Evolutionary conservation across 2,329 filamentous ascomycete genomes (phyloP), one percentile per base, ranked within the genome.

Genomic region (Calonectria pseudoreteaudii): DNA sequence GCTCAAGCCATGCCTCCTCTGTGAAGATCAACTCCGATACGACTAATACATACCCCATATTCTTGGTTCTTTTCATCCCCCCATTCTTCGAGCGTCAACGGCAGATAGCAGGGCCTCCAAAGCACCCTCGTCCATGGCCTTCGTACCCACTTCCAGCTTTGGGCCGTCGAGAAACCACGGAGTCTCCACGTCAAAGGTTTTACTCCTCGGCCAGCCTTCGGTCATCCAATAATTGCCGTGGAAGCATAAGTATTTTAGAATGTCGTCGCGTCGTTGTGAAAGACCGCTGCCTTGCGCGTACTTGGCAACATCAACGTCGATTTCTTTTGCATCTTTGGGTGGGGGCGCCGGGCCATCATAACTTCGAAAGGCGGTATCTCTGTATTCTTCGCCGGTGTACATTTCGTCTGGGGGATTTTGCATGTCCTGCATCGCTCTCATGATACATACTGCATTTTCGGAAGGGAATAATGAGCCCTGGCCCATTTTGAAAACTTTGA

Each of bases 401-500:
- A 36, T 2, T 8, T 58, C 52, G 4, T 58, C 52, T 23, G 36
- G 30, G 18, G 18, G 18, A 5, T 6, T 7, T 58, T n/a, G 30
- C 3, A 13, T 58, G n/a, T n/a, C 8, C 30, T 31, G 20, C 23
- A 58, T 47, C 4, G 44, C 44, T 4, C 13, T 2, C 10, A 36
- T 18, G 13, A 31, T 31, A 16, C 30, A 23, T 20, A 23, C 30
- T 8, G 20, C 23, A 34, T 36, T 23, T 10, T n/a, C 20, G 3
- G 44, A 47, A 41, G 18, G 28, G 10, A 50, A 11, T 34, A 52
- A 69, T 8, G 62, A 38, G 13, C 71, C 56, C 5, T 20, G 28
- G 7, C 68, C 68, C 68, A 74, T 70, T 20, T 49, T 62, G 34
- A 75, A 71, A 9, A 68, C 68, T 28, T 53, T 64, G 2, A 74